phyloP scores from a whole-genome alignment of 2,329 filamentous ascomycete genomes.

The Aureobasidium melanogenum region DNA sequence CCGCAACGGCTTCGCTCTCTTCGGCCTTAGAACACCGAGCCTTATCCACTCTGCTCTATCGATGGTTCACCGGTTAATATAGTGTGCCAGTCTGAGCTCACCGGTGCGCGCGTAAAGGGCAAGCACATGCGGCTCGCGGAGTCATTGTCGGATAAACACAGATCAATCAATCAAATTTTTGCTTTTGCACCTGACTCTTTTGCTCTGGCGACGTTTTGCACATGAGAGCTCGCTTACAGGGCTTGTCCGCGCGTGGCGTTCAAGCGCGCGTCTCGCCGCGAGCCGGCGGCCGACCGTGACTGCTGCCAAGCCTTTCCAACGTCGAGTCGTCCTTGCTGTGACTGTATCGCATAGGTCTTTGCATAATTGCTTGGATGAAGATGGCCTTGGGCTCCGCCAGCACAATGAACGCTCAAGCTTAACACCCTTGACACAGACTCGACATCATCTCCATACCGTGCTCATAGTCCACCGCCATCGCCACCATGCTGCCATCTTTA shows the following conservation, averaged over 20 bases:
- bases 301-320: neutral
- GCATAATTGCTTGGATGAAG: conserved; percentile 1
- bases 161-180: neutral
- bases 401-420: conserved; percentile 8
- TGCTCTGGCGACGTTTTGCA: neutral
- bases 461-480: conserved; percentile 10
- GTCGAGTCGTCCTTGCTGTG: conserved; percentile 5
- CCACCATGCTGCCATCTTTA: conserved; percentile 44
- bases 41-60: neutral
- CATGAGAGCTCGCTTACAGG: neutral
- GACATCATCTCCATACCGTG: neutral
- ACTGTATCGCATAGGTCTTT: conserved; percentile 1
- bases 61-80: conserved; percentile 8
- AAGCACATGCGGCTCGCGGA: neutral
- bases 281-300: neutral
- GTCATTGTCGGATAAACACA: conserved; percentile 1
- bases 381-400: neutral
- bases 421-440: neutral
- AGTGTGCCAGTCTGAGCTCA: neutral
- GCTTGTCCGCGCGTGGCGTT: neutral
- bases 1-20: neutral
- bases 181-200: neutral
- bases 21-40: neutral
- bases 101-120: neutral
- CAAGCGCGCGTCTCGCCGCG: neutral